phyloP scores from a whole-genome alignment of 768 basidiomycete species.

The Calocera cornea region DNA sequence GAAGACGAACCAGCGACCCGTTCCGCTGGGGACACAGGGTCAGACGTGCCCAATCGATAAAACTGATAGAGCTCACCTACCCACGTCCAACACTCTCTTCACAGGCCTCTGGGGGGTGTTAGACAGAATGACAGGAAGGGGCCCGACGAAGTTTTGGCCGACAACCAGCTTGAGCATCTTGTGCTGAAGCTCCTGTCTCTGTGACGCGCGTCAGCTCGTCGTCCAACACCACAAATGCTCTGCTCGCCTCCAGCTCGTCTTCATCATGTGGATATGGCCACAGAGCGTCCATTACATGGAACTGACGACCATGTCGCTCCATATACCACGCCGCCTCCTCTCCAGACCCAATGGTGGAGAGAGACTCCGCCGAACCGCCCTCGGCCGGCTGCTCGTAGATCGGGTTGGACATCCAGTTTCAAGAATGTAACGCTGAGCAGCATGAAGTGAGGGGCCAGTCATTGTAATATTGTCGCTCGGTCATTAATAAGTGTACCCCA shows the following conservation, averaged over 20 bases:
- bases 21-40: not conserved
- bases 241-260: not conserved
- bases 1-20: conserved; percentile 3
- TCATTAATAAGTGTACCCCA: not conserved
- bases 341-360: not conserved
- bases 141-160: not conserved
- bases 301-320: not conserved
- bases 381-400: not conserved
- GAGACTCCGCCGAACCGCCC: not conserved
- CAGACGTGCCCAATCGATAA: not conserved
- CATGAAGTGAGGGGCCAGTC: not conserved
- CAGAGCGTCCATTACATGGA: not conserved
- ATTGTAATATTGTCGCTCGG: not conserved
- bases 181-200: not conserved
- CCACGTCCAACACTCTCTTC: not conserved
- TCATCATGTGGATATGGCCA: conserved; percentile 3
- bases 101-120: not conserved
- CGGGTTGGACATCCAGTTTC: conserved; percentile 1
- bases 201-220: not conserved
- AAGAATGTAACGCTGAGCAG: not conserved
- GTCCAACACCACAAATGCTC: not conserved
- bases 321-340: not conserved
- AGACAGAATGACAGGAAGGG: not conserved
- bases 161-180: not conserved
- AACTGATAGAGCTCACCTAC: not conserved